These are phyloP conservation scores for Acanthamoeba sp. DNA, from an alignment of 208 protist species.

Conservation along the genomic window DNA sequence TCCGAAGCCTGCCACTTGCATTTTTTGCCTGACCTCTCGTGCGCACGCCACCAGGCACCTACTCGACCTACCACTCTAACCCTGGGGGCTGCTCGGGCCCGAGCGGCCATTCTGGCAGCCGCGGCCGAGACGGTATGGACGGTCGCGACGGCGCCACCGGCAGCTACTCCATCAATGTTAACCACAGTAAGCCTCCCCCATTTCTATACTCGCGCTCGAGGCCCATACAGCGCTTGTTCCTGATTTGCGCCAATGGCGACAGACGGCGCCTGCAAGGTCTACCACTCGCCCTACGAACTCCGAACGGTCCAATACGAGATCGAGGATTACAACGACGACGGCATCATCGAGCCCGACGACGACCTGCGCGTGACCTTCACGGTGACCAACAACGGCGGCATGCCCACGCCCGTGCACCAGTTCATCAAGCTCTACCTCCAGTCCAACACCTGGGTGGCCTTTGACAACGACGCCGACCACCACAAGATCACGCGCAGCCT, in stretches of 20 bases:
- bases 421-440: slow-evolving; percentile 41
- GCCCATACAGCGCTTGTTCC: background rate
- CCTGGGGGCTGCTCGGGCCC: background rate
- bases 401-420: slow-evolving; percentile 56
- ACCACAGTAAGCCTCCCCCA: background rate
- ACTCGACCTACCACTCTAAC: slow-evolving; percentile 41
- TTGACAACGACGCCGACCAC: background rate
- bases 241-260: background rate
- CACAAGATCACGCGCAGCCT: slow-evolving; percentile 24
- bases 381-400: slow-evolving; percentile 16
- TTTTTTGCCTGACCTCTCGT: background rate
- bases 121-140: background rate
- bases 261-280: background rate
- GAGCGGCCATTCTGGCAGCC: background rate
- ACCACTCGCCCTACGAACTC: slow-evolving; percentile 20
- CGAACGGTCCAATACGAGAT: background rate
- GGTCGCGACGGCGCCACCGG: background rate
- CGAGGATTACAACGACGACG: slow-evolving; percentile 38
- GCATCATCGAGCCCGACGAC: slow-evolving; percentile 53
- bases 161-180: background rate
- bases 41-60: background rate
- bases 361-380: slow-evolving; percentile 13
- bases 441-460: slow-evolving; percentile 31
- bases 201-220: background rate
- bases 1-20: background rate